Conservation (phyloP, 495 filamentous ascomycete species). For the Thermochaetoides thermophila region DNA sequence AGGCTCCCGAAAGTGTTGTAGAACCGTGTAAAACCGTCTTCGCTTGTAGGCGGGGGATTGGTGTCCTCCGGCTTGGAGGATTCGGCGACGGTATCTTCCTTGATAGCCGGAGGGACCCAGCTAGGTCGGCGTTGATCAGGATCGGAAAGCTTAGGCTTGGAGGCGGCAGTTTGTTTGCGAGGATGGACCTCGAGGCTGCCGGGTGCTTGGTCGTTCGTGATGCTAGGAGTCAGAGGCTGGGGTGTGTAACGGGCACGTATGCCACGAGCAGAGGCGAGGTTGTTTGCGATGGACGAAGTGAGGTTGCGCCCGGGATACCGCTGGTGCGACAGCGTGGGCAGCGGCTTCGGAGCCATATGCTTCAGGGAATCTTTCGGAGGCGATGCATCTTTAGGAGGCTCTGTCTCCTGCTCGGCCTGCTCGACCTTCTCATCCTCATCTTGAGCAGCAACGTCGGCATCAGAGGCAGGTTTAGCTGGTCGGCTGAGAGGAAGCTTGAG, state of each 20-base stretch:
- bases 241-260: slow-evolving; percentile 57
- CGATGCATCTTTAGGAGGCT: slow-evolving; percentile 7
- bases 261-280: slow-evolving; percentile 75
- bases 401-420: slow-evolving; percentile 4
- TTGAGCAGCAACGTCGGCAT: slow-evolving; percentile 20
- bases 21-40: slow-evolving; percentile 76
- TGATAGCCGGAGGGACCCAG: slow-evolving; percentile 25
- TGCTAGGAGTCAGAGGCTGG: slow-evolving; percentile 49
- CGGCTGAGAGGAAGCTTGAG: slow-evolving; percentile 57
- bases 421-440: slow-evolving; percentile 25
- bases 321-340: slow-evolving; percentile 32
- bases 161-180: slow-evolving; percentile 28
- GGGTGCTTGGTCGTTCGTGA: slow-evolving; percentile 60
- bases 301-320: slow-evolving; percentile 45
- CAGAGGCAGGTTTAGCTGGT: slow-evolving; percentile 34
- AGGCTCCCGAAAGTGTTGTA: slow-evolving; percentile 78
- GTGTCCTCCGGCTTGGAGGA: slow-evolving; percentile 7
- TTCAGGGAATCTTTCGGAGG: slow-evolving; percentile 15
- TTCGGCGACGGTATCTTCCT: slow-evolving; percentile 13
- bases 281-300: slow-evolving; percentile 78
- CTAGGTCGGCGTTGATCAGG: slow-evolving; percentile 27
- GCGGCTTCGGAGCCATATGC: slow-evolving; percentile 21
- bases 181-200: slow-evolving; percentile 51
- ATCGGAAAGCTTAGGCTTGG: too few species aligned
- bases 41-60: slow-evolving; percentile 23